Base-by-base conservation (phyloP, 495 filamentous ascomycete species). In the Annulohypoxylon moriforme region DNA sequence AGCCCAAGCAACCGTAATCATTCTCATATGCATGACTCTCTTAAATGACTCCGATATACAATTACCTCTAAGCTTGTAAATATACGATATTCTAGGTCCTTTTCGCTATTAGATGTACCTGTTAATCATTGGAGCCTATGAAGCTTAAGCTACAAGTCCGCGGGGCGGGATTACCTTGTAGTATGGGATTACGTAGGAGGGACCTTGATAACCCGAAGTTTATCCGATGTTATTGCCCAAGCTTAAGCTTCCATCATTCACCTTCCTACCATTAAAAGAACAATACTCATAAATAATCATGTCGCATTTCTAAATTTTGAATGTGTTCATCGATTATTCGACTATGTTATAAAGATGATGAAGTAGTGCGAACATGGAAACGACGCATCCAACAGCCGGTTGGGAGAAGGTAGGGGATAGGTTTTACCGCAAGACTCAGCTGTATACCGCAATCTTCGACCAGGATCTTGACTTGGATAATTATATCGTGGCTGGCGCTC, bases 391-490 rank as follows among this genome's bases (percentile, higher is more conserved):
- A 60, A 94, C 93, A 46, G 90, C 94, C 71, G 92, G 93, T 76
- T 99, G 96, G 96, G 94, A 97, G 83, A 90, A 87, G 76, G 87
- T 98, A 57, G 96, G 93, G 58, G 92, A 96, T 73, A 89, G 87
- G 69, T 99, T 96, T 81, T 99, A 98, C 83, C 91, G 95, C 77
- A 98, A 96, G 81, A 89, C 92, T 27, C 91, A 93, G 79, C 86
- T 97, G 36, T 99, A 98, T 84, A 94, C 93, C 64, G 91, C 89
- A 68, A 86, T 99, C 72, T 98, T 98, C 81, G 92, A 94, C 76
- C 89, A 92, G 68, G 93, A 97, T 74, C 85, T 97, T 60, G 94
- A 99, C 82, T 86, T 99, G 76, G 95, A 97, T 79, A 95, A 97
- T 83, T 97, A 96, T 84, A 85, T 96, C 76, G 89, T 97, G 75